Evolutionary conservation across 2,329 filamentous ascomycete species (phyloP).

Genomic region (Volutella citrinella): DNA sequence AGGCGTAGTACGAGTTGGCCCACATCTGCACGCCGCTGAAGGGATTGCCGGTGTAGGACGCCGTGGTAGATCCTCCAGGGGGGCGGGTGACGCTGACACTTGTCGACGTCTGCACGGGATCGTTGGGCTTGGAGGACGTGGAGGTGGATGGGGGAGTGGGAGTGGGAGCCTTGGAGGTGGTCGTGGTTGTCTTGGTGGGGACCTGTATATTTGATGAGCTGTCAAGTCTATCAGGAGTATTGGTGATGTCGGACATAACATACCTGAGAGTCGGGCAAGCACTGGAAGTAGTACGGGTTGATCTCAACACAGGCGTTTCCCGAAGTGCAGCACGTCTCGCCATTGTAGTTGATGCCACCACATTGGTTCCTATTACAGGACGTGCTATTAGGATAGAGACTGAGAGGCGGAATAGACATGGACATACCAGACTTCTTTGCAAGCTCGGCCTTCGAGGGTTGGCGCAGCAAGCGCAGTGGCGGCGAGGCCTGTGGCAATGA

Average conservation of each 20-base stretch:
- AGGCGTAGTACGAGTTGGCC: conserved; percentile 55
- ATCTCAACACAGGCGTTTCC: conserved; percentile 34
- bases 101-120: conserved; percentile 19
- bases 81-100: conserved; percentile 22
- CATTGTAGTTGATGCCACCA: background rate
- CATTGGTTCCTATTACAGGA: background rate
- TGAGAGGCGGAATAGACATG: no score
- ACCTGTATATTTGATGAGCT: no score
- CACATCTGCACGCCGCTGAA: conserved; percentile 48
- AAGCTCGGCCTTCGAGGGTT: background rate
- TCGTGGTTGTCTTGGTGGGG: background rate
- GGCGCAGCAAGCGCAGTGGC: background rate
- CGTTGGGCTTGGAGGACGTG: conserved; percentile 2
- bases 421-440: background rate
- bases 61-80: conserved; percentile 32
- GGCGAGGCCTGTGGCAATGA: background rate
- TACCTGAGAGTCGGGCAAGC: no score
- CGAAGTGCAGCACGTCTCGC: conserved; percentile 10
- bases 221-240: no score
- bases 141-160: background rate
- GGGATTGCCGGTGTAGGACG: conserved; percentile 51
- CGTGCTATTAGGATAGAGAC: background rate
- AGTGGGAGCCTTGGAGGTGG: background rate
- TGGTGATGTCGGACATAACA: no score
- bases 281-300: conserved; percentile 38